These are phyloP conservation scores for Aristolochia fimbriata DNA, from an alignment of 164 flowering plant genomes.

Conservation along the genomic window DNA sequence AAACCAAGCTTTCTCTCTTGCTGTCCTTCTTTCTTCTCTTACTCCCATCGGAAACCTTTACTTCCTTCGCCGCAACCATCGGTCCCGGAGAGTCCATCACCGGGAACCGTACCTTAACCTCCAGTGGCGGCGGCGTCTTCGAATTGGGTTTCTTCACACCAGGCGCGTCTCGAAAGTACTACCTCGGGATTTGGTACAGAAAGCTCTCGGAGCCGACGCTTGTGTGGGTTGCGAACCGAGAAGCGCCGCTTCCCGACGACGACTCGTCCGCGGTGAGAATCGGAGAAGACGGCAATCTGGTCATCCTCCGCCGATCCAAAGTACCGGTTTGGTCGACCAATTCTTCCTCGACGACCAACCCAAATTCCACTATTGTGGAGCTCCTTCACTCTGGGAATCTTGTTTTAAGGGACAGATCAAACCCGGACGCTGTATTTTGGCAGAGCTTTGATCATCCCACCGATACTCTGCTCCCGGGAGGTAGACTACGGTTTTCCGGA, in stretches of 20 bases:
- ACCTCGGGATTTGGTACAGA: conserved; percentile 18
- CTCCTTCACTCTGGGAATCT: conserved; percentile 19
- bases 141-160: conserved; percentile 16
- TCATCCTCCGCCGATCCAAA: conserved; percentile 3
- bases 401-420: conserved; percentile 10
- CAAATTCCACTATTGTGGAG: conserved; percentile 1
- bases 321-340: conserved; percentile 10
- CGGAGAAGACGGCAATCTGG: conserved; percentile 22
- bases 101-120: conserved; percentile 12
- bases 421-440: conserved; percentile 1
- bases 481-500: too few relatives aligned
- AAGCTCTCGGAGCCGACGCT: conserved; percentile 4
- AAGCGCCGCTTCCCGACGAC: conserved; percentile 9
- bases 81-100: conserved; percentile 11
- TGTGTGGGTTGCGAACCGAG: conserved; percentile 26
- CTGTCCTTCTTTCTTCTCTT: background rate
- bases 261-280: conserved; percentile 13
- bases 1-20: background rate
- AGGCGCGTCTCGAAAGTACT: conserved; percentile 13
- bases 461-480: conserved; percentile 9
- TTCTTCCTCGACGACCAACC: background rate
- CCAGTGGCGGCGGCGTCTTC: conserved; percentile 12
- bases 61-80: conserved; percentile 1
- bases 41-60: background rate
- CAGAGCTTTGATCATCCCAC: conserved; percentile 10